Conservation (phyloP, 2,329 filamentous ascomycete genomes). For the Ilyonectria sp. region DNA sequence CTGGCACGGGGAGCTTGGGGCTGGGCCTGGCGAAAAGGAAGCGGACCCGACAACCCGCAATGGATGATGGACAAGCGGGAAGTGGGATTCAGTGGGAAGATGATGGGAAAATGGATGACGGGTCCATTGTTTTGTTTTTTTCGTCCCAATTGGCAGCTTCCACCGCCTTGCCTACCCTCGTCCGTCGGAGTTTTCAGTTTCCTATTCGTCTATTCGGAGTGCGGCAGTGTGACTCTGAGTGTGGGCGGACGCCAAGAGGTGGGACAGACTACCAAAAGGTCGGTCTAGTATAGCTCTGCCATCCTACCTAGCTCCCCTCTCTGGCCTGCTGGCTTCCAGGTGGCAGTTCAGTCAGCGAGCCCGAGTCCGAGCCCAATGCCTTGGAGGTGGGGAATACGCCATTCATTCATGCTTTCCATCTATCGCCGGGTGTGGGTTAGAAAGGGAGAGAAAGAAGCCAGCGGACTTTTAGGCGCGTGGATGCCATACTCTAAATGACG, state of each 20-base stretch:
- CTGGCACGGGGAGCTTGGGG: constrained; percentile 19
- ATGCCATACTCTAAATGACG: constrained; percentile 22
- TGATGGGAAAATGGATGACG: constrained; percentile 19
- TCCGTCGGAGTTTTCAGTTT: constrained; percentile 21
- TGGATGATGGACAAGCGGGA: not conserved
- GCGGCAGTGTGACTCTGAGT: constrained; percentile 39
- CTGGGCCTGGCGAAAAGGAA: constrained; percentile 11
- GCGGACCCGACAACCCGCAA: constrained; percentile 31
- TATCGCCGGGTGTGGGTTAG: constrained; percentile 21
- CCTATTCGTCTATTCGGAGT: constrained; percentile 37
- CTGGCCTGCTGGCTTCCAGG: not conserved
- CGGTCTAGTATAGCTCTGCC: constrained; percentile 18
- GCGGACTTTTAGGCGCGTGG: constrained; percentile 21
- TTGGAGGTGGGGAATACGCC: constrained; percentile 24
- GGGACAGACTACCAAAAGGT: constrained; percentile 31
- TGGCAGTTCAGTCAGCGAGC: constrained; percentile 15
- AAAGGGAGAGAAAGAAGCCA: constrained; percentile 27
- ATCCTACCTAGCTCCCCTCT: not conserved
- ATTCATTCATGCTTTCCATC: constrained; percentile 29
- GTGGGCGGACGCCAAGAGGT: constrained; percentile 35
- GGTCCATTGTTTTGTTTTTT: constrained; percentile 26
- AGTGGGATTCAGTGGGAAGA: constrained; percentile 1
- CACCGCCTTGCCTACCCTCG: constrained; percentile 11
- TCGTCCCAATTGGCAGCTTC: constrained; percentile 20
- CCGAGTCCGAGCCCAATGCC: constrained; percentile 18